phyloP scores from a whole-genome alignment of 306 rosid species.

The Cyamopsis tetragonoloba region DNA sequence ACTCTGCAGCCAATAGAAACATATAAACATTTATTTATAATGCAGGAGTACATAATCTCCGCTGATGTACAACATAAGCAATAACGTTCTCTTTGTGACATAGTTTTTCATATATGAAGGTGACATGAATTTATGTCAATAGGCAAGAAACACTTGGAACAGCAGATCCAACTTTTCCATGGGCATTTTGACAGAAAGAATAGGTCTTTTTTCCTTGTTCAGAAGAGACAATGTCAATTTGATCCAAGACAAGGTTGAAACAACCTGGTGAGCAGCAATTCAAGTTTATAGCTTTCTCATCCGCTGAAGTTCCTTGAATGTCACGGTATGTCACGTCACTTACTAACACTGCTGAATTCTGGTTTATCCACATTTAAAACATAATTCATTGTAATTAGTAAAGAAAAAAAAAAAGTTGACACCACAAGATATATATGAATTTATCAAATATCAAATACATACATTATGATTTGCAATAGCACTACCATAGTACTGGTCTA shows the following conservation, averaged over 20 bases:
- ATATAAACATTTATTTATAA: too few relatives aligned
- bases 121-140: background rate
- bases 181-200: constrained; percentile 12
- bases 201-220: background rate
- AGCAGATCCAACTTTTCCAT: background rate
- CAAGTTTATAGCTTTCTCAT: constrained; percentile 15
- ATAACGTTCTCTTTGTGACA: too few relatives aligned
- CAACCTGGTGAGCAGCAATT: constrained; percentile 20
- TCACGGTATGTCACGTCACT: constrained; percentile 24
- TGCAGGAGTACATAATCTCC: too few relatives aligned
- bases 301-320: constrained; percentile 20
- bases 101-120: background rate
- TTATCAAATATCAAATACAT: too few relatives aligned
- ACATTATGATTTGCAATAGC: too few relatives aligned
- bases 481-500: constrained; percentile 6
- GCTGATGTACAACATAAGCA: too few relatives aligned
- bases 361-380: background rate
- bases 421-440: background rate
- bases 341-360: constrained; percentile 2
- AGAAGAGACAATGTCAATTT: background rate
- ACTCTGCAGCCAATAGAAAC: too few relatives aligned
- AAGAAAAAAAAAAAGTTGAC: background rate
- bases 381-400: too few relatives aligned
- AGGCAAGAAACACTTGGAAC: constrained; percentile 17
- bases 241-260: constrained; percentile 12